Percentiles rank a stretch among this genome's conserved stretches.
Evolutionary conservation across 345 rosid genomes (phyloP).

Genomic region (Schrenkiella parvula): DNA sequence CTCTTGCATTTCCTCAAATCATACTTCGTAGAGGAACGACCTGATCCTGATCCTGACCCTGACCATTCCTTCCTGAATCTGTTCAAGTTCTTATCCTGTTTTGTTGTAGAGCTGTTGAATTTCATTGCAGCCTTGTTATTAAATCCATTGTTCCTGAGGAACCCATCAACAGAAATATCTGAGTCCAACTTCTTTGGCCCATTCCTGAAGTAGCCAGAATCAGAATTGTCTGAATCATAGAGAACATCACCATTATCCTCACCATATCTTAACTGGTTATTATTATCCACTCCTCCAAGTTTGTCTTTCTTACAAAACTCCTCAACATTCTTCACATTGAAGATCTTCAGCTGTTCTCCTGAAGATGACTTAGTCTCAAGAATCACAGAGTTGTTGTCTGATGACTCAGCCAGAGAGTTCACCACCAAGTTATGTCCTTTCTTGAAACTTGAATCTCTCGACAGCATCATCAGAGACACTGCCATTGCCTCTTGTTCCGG

Average conservation of each 20-base stretch:
- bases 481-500: conserved; percentile 80
- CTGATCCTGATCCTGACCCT: conserved; percentile 26
- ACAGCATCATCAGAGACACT: conserved; percentile 76
- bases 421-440: conserved; percentile 37
- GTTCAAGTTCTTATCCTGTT: conserved; percentile 39
- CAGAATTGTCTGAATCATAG: conserved; percentile 51
- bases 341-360: conserved; percentile 40
- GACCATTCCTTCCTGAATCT: conserved; percentile 33
- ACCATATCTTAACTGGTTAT: conserved; percentile 27
- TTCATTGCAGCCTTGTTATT: conserved; percentile 35
- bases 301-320: conserved; percentile 29
- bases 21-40: conserved; percentile 39
- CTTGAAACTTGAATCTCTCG: conserved; percentile 61
- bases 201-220: conserved; percentile 64
- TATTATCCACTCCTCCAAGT: conserved; percentile 22
- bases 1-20: conserved; percentile 44
- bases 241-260: conserved; percentile 23
- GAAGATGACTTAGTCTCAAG: conserved; percentile 64
- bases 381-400: conserved; percentile 63
- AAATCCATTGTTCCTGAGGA: conserved; percentile 30
- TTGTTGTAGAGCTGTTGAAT: conserved; percentile 34
- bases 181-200: conserved; percentile 63
- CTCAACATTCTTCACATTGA: conserved; percentile 35
- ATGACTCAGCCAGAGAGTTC: conserved; percentile 55
- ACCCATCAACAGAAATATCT: conserved; percentile 49